Base-by-base conservation (phyloP, 306 rosid genomes). In the Castanopsis chinensis region DNA sequence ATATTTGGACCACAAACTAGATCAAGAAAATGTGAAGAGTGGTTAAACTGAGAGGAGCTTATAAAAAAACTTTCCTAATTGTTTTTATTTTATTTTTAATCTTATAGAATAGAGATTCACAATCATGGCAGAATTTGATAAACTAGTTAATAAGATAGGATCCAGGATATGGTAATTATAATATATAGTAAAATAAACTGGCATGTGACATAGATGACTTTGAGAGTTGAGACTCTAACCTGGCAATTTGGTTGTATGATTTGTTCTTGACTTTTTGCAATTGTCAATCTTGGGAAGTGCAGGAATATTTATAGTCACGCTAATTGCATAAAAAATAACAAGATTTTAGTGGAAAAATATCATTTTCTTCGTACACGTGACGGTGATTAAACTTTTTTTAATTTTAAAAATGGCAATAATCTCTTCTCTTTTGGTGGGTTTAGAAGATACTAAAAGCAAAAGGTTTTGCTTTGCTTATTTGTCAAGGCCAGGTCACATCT, bases 131-230 rank as follows among this genome's bases (percentile, higher is more conserved):
- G 25, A 11, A 21, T 7, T 8, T 17, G 11, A 11, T 59, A 27
- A 21, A 59, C 27, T 59, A 21, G 32, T 59, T 59, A n/a, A n/a
- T 25, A 59, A 59, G 25, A 59, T 59, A 11, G 32, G 67, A 60
- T 60, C 17, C 17, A n/a, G 10, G 73, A 69, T 19, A 41, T 2
- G 12, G 14, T 57, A 7, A 71, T 12, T 23, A 28, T 25, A 57
- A 72, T 65, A 25, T 64, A 49, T 59, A 1, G 20, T 57, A 25
- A 71, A 68, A 71, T 37, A 41, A 41, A 43, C 68, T 67, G 78
- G 91, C 92, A 85, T 85, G 94, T 91, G 94, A 84, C 17, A 67
- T 37, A 61, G 82, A 51, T 54, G 83, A 81, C 75, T 82, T 82
- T 85, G 73, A 56, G 84, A 86, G 73, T 78, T 64, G 41, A 57